These are phyloP conservation scores for Nadsonia starkeyi-henricii DNA, from an alignment of 1,139 yeast genomes.

Conservation along the genomic window DNA sequence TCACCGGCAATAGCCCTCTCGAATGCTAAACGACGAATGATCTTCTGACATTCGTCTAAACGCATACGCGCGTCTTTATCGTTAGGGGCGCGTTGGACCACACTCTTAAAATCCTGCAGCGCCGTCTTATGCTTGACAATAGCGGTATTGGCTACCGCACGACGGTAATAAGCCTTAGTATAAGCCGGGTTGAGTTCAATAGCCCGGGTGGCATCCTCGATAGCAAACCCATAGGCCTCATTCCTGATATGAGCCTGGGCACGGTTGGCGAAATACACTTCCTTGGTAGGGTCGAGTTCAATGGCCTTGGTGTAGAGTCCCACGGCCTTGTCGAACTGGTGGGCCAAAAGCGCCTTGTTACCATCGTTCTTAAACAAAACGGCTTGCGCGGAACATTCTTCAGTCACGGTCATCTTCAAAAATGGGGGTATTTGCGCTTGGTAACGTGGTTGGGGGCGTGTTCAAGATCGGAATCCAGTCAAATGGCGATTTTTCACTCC, in stretches of 20 bases:
- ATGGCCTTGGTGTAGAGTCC: conserved; percentile 69
- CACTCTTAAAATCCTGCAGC: conserved; percentile 49
- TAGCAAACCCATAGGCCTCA: conserved; percentile 78
- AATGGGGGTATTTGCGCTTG: no score
- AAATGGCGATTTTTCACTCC: no score
- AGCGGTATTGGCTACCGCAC: conserved; percentile 75
- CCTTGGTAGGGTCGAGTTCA: conserved; percentile 46
- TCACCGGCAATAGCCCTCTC: conserved; percentile 77
- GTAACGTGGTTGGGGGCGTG: no score
- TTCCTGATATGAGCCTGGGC: conserved; percentile 81
- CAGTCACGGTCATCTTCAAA: background rate
- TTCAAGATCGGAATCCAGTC: no score
- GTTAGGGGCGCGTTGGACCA: conserved; percentile 48
- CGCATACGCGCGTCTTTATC: conserved; percentile 59
- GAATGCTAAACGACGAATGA: conserved; percentile 64
- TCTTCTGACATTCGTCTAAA: conserved; percentile 47
- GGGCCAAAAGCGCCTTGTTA: conserved; percentile 50
- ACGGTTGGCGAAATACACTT: conserved; percentile 70
- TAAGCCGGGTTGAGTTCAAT: conserved; percentile 52
- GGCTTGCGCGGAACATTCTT: conserved; percentile 7
- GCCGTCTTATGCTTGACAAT: conserved; percentile 67
- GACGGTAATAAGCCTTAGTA: conserved; percentile 64
- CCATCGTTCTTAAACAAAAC: conserved; percentile 46
- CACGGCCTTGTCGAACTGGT: conserved; percentile 53
- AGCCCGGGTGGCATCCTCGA: conserved; percentile 63